phyloP scores from a whole-genome alignment of 345 rosid species.

The Sapria himalayana region DNA sequence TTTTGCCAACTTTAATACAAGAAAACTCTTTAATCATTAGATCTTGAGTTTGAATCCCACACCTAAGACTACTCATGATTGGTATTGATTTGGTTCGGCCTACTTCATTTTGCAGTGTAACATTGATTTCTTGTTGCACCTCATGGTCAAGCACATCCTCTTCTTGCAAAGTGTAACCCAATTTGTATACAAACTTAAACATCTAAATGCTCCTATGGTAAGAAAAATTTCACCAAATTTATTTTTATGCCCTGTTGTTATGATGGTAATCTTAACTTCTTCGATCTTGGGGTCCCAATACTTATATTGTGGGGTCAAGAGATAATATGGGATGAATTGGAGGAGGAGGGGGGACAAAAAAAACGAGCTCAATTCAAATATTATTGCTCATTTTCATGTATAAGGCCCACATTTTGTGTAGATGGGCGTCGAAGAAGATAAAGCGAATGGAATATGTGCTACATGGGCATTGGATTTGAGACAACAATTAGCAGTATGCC shows the following conservation, averaged over 20 bases:
- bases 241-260: too few relatives aligned
- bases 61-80: neutral
- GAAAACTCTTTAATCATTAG: neutral
- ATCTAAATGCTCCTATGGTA: conserved; percentile 48
- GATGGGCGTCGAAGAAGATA: conserved; percentile 19
- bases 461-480: conserved; percentile 87
- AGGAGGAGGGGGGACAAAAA: too few relatives aligned
- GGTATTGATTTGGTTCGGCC: neutral
- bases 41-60: neutral
- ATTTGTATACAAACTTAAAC: conserved; percentile 59
- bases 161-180: conserved; percentile 77
- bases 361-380: too few relatives aligned
- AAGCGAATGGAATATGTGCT: conserved; percentile 10
- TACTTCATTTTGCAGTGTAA: conserved; percentile 36
- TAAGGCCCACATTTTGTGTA: conserved; percentile 11
- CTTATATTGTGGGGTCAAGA: conserved; percentile 4
- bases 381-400: too few relatives aligned
- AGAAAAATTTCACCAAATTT: too few relatives aligned
- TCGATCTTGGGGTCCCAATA: neutral
- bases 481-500: conserved; percentile 41
- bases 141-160: conserved; percentile 63
- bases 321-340: conserved; percentile 10
- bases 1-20: neutral
- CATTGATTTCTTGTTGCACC: conserved; percentile 66
- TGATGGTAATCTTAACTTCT: conserved; percentile 1